Conservation (phyloP, 345 rosid species). For the Citrus sinensis region DNA sequence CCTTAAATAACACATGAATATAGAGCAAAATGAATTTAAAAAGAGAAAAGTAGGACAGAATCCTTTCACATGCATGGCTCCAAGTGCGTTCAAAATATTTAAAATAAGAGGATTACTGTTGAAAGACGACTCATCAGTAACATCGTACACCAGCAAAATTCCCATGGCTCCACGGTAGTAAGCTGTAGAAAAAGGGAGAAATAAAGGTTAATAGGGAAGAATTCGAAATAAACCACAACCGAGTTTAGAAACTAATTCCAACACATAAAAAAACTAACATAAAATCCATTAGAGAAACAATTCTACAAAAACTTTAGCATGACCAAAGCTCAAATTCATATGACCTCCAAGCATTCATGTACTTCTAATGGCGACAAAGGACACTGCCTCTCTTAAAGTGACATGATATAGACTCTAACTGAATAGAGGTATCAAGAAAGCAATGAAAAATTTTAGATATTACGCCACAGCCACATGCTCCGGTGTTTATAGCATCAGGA, state of each 20-base stretch:
- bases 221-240: not conserved
- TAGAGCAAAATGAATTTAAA: not conserved
- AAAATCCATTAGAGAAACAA: not conserved
- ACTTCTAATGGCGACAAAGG: not conserved
- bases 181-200: constrained; percentile 36
- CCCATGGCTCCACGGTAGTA: constrained; percentile 96
- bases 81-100: not conserved
- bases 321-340: not conserved
- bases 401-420: not conserved
- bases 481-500: not conserved
- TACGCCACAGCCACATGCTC: not conserved
- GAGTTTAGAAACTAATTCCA: not conserved
- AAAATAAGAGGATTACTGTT: constrained; percentile 51
- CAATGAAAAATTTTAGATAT: not conserved
- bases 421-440: not conserved
- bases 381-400: not conserved
- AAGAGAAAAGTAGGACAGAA: not conserved
- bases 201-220: not conserved
- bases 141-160: constrained; percentile 86
- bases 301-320: not conserved
- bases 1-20: not conserved
- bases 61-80: not conserved
- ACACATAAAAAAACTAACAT: not conserved
- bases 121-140: constrained; percentile 88
- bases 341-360: not conserved